Percentiles rank a stretch among this genome's conserved stretches.
Evolutionary conservation across 345 rosid species (phyloP).

Genomic region (Brassica incana): DNA sequence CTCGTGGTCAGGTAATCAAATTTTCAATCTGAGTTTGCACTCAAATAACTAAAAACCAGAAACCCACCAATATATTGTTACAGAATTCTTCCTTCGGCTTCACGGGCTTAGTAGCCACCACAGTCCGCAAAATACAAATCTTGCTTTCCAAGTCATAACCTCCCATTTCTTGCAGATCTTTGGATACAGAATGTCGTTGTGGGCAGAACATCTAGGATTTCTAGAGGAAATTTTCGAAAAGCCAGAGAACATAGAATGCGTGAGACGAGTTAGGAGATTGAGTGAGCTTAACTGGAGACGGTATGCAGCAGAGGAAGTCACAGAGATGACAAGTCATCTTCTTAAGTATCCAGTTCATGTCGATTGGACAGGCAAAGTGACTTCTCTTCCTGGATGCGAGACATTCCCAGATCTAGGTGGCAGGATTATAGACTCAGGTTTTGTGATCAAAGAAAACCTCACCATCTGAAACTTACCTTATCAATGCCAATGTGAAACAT

Average conservation of each 20-base stretch:
- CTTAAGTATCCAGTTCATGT: slow-evolving; percentile 84
- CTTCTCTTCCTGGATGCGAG: slow-evolving; percentile 59
- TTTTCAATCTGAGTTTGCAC: no score
- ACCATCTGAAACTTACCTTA: slow-evolving; percentile 31
- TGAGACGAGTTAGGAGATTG: slow-evolving; percentile 58
- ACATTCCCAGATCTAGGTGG: slow-evolving; percentile 92
- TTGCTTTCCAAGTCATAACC: not conserved
- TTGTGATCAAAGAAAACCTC: slow-evolving; percentile 63
- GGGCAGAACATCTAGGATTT: slow-evolving; percentile 81
- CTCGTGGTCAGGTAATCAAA: slow-evolving; percentile 64
- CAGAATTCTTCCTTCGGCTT: no score
- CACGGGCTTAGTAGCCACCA: no score
- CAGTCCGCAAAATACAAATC: not conserved
- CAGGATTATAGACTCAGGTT: slow-evolving; percentile 58
- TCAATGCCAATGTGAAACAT: no score
- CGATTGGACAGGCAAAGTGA: slow-evolving; percentile 62
- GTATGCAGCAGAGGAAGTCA: slow-evolving; percentile 53
- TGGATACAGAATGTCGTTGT: slow-evolving; percentile 87
- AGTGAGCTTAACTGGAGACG: slow-evolving; percentile 72
- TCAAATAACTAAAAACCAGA: no score
- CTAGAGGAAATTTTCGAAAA: slow-evolving; percentile 64
- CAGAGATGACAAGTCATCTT: slow-evolving; percentile 76
- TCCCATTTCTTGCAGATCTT: slow-evolving; percentile 49
- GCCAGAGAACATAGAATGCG: slow-evolving; percentile 79
- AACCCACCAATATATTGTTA: no score